Evolutionary conservation across 257 asterid species (phyloP), one percentile per base, ranked within the genome.

Genomic region (Cordia subcordata): DNA sequence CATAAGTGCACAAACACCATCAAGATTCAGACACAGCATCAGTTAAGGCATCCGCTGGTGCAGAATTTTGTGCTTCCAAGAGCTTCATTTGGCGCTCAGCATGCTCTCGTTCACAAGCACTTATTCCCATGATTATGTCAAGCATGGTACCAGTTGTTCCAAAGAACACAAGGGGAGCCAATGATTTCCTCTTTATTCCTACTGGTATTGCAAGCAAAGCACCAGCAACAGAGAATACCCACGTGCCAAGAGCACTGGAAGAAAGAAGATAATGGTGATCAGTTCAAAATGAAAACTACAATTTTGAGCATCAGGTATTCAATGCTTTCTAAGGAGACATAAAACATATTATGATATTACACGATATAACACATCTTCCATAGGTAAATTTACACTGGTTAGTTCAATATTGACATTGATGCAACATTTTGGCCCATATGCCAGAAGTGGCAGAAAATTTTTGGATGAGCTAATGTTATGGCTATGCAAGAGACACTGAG

Each of bases 131-230:
- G 47, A 92, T 84, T 64, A 92, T 88, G 62, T 88, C 96, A 11
- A 92, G 93, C 99, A 92, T 88, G 51, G 99, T 88, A 5, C 99
- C 96, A 0, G 99, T 88, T 20, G 99, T 88, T 62, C 99, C 99
- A 47, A 92, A 86, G 77, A 88, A 92, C 40, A 92, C 99, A 0
- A 88, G 94, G 50, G 99, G 99, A 9, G 83, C 85, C 77, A 88
- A 64, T 4, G 94, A 84, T 75, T 91, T 91, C 27, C 90, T 79
- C 62, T 91, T 88, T 49, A 88, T 92, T 38, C 99, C 99, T 63
- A 92, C 87, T 0, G 99, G 99, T 67, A 92, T 92, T 4, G 99
- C 96, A 10, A 86, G 75, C 78, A 92, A 60, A 49, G 99, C 96
- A 42, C 99, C 96, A 8, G 81, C 93, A 22, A 92, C 90, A 0